Evolutionary conservation across 1,284 basidiomycete species (phyloP).

Genomic region (Chondrostereum purpureum): DNA sequence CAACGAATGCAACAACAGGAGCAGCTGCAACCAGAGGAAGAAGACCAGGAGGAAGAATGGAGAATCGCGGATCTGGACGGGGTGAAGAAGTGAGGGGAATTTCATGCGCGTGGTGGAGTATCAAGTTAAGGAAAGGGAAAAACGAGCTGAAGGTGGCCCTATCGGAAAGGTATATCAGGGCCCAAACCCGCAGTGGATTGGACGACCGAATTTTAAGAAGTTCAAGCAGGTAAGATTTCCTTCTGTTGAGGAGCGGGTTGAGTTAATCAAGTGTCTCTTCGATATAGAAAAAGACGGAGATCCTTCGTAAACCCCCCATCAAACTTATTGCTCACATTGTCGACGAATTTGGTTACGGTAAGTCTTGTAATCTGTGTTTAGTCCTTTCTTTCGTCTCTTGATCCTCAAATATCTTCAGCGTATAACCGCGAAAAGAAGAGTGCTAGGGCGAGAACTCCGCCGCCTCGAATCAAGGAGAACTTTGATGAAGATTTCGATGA

Average conservation of each 20-base stretch:
- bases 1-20: conserved; percentile 34
- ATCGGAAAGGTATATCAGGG: conserved; percentile 15
- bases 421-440: conserved; percentile 31
- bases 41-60: conserved; percentile 48
- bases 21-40: conserved; percentile 12
- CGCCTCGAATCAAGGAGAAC: conserved; percentile 9
- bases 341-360: conserved; percentile 46
- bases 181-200: conserved; percentile 41
- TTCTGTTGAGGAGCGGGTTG: not conserved
- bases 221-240: conserved; percentile 64
- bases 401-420: conserved; percentile 23
- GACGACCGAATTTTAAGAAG: conserved; percentile 77
- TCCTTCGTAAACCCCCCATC: conserved; percentile 41
- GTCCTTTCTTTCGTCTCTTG: conserved; percentile 21
- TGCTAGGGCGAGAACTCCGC: conserved; percentile 17
- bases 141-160: conserved; percentile 14
- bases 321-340: conserved; percentile 46
- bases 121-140: conserved; percentile 25
- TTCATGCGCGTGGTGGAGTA: conserved; percentile 78
- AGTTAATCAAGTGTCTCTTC: not conserved
- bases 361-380: not conserved
- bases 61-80: conserved; percentile 65
- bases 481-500: not conserved
- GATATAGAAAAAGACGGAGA: conserved; percentile 21
- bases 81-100: conserved; percentile 64